Conservation (phyloP, 305 asterid genomes). For the Fraxinus baroniana region DNA sequence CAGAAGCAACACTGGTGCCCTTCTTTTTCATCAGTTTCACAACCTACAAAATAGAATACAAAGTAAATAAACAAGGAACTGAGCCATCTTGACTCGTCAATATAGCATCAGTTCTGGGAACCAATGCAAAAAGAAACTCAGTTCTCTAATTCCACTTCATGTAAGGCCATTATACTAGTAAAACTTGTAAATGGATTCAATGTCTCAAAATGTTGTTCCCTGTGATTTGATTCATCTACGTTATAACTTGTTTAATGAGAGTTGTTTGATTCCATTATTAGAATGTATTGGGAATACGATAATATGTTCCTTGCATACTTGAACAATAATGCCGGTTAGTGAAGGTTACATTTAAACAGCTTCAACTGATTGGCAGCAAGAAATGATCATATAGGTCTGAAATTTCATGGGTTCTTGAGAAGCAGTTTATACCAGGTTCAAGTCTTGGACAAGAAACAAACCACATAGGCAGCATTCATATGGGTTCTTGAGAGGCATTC, state of each 20-base stretch:
- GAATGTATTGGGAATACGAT: background rate
- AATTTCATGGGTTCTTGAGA: conserved; percentile 4
- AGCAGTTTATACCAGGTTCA: background rate
- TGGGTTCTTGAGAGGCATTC: conserved; percentile 6
- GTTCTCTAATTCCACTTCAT: background rate
- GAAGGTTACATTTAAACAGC: conserved; percentile 1
- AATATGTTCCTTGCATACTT: background rate
- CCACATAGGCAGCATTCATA: background rate
- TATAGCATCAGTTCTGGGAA: conserved; percentile 7
- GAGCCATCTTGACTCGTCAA: background rate
- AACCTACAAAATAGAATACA: conserved; percentile 46
- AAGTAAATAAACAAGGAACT: conserved; percentile 7
- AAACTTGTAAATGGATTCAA: background rate
- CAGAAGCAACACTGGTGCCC: conserved; percentile 67
- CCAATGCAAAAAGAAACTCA: conserved; percentile 14
- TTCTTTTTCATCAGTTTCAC: conserved; percentile 91
- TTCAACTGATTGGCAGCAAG: background rate
- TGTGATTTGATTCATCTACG: background rate
- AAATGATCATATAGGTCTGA: background rate
- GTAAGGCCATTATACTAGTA: background rate
- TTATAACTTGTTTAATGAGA: conserved; percentile 9
- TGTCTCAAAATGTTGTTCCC: background rate
- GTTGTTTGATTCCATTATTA: background rate
- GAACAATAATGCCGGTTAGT: background rate
- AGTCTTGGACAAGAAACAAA: background rate